A percentile compares a stretch with the other conserved stretches of the same genome.
phyloP scores from a whole-genome alignment of 257 asterid species.

The Plantago ovata region DNA sequence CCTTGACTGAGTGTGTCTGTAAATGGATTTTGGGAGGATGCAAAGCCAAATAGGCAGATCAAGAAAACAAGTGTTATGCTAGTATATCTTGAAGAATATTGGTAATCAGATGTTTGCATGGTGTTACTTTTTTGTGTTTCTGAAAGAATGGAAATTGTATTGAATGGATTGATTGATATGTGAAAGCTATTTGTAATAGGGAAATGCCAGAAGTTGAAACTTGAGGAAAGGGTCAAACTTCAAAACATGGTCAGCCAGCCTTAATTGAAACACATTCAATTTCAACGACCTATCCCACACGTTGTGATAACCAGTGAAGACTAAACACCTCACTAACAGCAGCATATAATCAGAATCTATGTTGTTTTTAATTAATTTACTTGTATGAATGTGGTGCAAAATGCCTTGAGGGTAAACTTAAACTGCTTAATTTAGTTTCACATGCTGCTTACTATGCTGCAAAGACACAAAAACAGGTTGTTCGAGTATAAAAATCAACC shows the following conservation, averaged over 20 bases:
- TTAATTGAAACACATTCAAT: too few relatives aligned
- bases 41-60: conserved; percentile 10
- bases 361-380: neutral
- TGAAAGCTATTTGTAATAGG: neutral
- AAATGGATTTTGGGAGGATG: conserved; percentile 19
- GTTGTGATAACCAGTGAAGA: too few relatives aligned
- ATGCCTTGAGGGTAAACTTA: neutral
- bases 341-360: neutral
- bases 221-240: neutral
- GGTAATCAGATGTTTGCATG: neutral
- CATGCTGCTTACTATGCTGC: too few relatives aligned
- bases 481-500: too few relatives aligned
- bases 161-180: too few relatives aligned
- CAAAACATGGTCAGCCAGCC: neutral
- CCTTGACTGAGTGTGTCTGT: conserved; percentile 30
- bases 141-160: neutral
- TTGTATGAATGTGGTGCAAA: neutral
- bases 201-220: neutral
- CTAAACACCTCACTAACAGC: too few relatives aligned
- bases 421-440: too few relatives aligned
- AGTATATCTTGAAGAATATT: conserved; percentile 2
- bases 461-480: too few relatives aligned
- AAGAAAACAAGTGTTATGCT: neutral
- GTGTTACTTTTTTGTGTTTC: neutral
- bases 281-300: too few relatives aligned